phyloP scores from a whole-genome alignment of 2,329 filamentous ascomycete genomes.

The Diaporthe sp. region DNA sequence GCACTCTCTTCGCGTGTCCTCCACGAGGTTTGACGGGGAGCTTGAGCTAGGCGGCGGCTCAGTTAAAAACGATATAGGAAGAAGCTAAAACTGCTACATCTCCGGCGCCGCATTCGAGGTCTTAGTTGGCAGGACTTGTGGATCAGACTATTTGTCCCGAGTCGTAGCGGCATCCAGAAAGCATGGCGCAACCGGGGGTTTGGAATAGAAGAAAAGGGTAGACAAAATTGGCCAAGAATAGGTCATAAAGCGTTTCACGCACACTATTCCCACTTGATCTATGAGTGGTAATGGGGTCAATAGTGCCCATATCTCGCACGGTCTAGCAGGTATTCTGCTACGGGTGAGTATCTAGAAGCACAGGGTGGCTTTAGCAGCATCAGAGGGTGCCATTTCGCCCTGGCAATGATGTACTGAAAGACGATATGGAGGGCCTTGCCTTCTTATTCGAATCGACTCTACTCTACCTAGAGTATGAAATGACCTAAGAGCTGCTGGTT shows the following conservation, averaged over 20 bases:
- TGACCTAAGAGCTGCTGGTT: not conserved
- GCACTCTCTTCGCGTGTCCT: not conserved
- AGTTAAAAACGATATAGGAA: not conserved
- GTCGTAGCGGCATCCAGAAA: not conserved
- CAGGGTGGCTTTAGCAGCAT: not conserved
- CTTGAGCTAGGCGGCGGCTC: not conserved
- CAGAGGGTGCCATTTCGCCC: not conserved
- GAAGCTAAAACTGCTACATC: not conserved
- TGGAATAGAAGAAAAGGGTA: slow-evolving; percentile 20
- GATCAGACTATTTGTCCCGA: not conserved
- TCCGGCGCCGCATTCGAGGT: not conserved
- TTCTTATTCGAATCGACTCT: not conserved
- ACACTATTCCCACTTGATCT: not conserved
- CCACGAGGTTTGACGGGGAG: not conserved
- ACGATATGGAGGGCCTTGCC: not conserved
- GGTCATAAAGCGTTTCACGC: not conserved
- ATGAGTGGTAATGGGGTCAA: not conserved
- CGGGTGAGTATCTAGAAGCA: not conserved
- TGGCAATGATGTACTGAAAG: not conserved
- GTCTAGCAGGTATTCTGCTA: too few relatives aligned
- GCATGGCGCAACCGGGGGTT: not conserved
- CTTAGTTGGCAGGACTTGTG: not conserved
- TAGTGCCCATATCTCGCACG: not conserved
- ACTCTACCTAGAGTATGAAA: too few relatives aligned
- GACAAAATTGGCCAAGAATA: slow-evolving; percentile 18